Evolutionary conservation across 2,329 filamentous ascomycete genomes (phyloP), one percentile per base, ranked within the genome.

Genomic region (Anthostomella pinea): DNA sequence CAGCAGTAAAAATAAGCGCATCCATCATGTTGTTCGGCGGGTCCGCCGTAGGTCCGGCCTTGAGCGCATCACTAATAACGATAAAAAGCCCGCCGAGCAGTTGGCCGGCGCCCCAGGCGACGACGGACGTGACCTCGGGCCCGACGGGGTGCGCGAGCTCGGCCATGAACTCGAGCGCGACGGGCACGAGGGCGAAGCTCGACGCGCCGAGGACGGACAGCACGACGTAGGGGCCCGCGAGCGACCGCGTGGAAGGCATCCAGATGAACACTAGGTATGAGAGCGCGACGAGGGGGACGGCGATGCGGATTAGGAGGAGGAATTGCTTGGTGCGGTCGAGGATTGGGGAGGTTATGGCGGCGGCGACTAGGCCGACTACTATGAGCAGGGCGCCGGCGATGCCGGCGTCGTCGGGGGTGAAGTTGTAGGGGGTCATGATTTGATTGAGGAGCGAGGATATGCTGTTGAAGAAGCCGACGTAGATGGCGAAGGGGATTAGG

Each of bases 391-490:
- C 93, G 46, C 93, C 93, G 8, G 83, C 88, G 53, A 97, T 90
- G 21, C 93, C 93, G 15, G 91, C 87, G 38, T 95, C 75, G 47
- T 84, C 83, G 59, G 95, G 85, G 41, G 69, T 76, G 73, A 88
- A 95, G 53, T 80, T 85, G 65, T 96, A 91, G 0, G 93, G 93
- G 24, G 78, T 70, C 46, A 97, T 77, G 58, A 97, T 87, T 59
- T 96, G 91, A 67, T 91, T 95, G 8, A 97, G 73, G 1, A 97
- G 77, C 2, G 85, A 85, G 32, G 89, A 94, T 49, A 90, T 71
- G 49, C 85, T 85, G 72, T 97, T 97, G 80, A 98, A 98, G 68
- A 93, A 83, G 53, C 85, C 89, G 43, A 95, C 87, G 62, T 89
- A 95, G 53, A 90, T 65, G 47, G 77, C 68, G 65, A 91, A 97